Base-by-base conservation (phyloP, 2,329 filamentous ascomycete genomes). In the Penicillium sp. region DNA sequence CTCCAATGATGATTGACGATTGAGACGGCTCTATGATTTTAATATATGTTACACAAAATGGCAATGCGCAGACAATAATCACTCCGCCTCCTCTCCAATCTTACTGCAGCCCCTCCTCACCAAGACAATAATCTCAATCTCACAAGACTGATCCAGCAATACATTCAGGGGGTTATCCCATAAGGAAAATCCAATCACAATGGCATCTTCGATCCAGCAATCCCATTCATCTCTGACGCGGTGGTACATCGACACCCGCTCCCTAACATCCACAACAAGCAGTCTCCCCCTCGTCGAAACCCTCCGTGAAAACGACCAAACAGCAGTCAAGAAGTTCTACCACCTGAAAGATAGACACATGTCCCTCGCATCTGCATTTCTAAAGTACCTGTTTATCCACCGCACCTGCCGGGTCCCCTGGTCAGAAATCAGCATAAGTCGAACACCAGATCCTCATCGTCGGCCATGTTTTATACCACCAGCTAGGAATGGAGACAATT, bases 341-440 rank as follows among this genome's bases (percentile, higher is more conserved):
- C 82, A 84, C 70, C 73, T 83, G 38, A 71, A 83, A 67, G 87
- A 89, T 70, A 84, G 83, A 19, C 83, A 83, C 66, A 88, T 89
- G 84, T 84, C 82, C 19, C 79, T 90, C 3, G 86, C 80, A 8
- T 89, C 86, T 7, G 84, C 84, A 15, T 75, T 90, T 23, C 78
- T 90, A 26, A 90, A 90, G 73, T 85, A 87, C 11, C 74, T 84
- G 17, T 89, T 85, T 67, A 82, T 89, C 49, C 82, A 85, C 67
- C 80, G 82, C 66, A 77, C 80, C 5, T 83, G 86, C 55, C 79
- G 76, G 19, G 79, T 86, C 6, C 82, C 86, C 1, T 90, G 87
- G 87, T 76, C 77, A 45, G 74, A 84, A n/a, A 82, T 89, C 30
- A 70, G 70, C 6, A 82, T 89, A 60, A 81, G 81, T 17, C 79